These are phyloP conservation scores for Globisporangium echinulatum DNA, from an alignment of 352 stramenopile species.

Conservation along the genomic window DNA sequence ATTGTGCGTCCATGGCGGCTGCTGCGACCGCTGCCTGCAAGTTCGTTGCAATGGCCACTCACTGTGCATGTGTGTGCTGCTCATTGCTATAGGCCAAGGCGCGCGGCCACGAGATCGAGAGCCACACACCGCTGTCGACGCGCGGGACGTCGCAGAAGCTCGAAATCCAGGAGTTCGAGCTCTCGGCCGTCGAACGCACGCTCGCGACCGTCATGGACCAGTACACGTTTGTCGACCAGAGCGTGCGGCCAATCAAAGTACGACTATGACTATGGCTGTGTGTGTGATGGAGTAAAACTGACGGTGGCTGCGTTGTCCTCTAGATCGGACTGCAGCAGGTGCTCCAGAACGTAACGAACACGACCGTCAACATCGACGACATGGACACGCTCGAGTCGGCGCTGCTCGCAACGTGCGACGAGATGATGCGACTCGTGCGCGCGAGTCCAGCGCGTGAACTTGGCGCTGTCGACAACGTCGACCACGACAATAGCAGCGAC, in stretches of 20 bases:
- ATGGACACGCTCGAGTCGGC: constrained; percentile 48
- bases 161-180: constrained; percentile 64
- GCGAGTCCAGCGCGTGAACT: constrained; percentile 12
- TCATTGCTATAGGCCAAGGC: constrained; percentile 27
- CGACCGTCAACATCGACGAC: constrained; percentile 66
- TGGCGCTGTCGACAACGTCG: neutral
- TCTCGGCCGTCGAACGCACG: constrained; percentile 47
- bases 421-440: constrained; percentile 69
- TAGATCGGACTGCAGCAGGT: constrained; percentile 81
- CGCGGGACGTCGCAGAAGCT: constrained; percentile 56
- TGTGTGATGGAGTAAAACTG: neutral
- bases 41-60: neutral
- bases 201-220: constrained; percentile 71
- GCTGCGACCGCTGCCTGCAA: neutral
- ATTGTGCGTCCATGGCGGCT: constrained; percentile 34
- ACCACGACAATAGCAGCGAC: constrained; percentile 1
- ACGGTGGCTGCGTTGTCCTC: neutral
- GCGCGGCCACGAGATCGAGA: constrained; percentile 37
- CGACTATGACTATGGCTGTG: neutral
- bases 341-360: constrained; percentile 65
- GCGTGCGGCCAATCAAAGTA: constrained; percentile 71
- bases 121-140: constrained; percentile 47
- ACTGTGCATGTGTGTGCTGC: no score
- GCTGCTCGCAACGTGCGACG: constrained; percentile 56
- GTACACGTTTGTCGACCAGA: constrained; percentile 81